phyloP scores from a whole-genome alignment of 495 filamentous ascomycete species.

The Tuber microsphaerosporum region DNA sequence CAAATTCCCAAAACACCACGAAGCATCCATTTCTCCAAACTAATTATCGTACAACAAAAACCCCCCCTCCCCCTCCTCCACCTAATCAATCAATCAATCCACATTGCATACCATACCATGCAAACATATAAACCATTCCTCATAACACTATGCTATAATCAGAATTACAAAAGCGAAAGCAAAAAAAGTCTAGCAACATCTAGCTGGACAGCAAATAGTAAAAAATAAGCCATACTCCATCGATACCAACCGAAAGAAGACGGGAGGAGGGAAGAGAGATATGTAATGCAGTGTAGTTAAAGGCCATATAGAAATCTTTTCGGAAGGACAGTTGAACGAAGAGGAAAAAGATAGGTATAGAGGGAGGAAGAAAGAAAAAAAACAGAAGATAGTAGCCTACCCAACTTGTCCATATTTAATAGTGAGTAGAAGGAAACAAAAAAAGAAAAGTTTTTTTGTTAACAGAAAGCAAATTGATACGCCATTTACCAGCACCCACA shows the following conservation, averaged over 20 bases:
- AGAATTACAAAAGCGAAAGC: not conserved
- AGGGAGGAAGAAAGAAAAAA: not conserved
- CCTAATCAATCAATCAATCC: not conserved
- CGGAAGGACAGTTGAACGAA: not conserved
- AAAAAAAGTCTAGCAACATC: not conserved
- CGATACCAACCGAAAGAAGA: not conserved
- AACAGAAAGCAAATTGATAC: not conserved
- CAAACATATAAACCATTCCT: slow-evolving; percentile 2
- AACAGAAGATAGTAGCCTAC: no score
- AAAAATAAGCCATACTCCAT: not conserved
- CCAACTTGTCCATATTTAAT: not conserved
- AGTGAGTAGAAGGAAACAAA: not conserved
- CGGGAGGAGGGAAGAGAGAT: not conserved
- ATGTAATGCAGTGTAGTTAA: not conserved
- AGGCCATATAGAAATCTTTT: not conserved
- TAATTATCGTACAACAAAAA: not conserved
- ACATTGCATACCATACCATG: slow-evolving; percentile 5
- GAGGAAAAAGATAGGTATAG: not conserved
- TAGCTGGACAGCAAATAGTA: not conserved
- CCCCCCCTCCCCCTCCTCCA: not conserved
- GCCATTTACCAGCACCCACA: slow-evolving; percentile 1
- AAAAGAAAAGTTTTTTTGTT: not conserved
- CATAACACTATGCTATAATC: not conserved
- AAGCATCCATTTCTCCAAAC: not conserved
- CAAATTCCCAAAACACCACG: not conserved